Base-by-base conservation (phyloP, 257 asterid species). In the Capsicum rhomboideum region DNA sequence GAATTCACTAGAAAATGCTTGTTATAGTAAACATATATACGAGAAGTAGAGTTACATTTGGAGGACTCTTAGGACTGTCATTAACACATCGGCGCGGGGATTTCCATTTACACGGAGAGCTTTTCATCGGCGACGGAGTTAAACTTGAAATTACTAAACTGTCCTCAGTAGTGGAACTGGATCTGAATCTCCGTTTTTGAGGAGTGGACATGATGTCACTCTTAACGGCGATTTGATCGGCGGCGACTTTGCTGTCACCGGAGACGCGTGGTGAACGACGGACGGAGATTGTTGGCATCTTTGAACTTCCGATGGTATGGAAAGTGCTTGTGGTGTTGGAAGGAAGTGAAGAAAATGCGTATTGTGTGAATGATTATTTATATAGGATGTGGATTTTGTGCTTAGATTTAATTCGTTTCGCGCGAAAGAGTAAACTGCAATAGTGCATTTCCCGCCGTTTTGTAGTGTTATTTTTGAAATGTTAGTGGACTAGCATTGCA, bases 231-330 rank as follows among this genome's bases (percentile, higher is more conserved):
- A 75, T 78, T 75, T 64, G 88, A 82, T 85, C 90, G 21, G 63
- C 90, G 28, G 63, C 63, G 40, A 75, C 84, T 31, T 18, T 52
- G 31, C 10, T 67, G 21, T 54, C 79, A 31, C 44, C 75, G 79
- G 86, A 58, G 37, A 59, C 42, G 34, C 83, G 86, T 23, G 92
- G 81, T 21, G 89, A 58, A 79, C 91, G 89, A 64, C 88, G 86
- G 54, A 86, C 56, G 59, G 90, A 91, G 64, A 93, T 86, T 34
- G 91, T 83, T 79, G 97, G 93, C 98, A 93, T 93, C 55, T 84
- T 26, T 83, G 44, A 63, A 13, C 31, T 31, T 34, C 34, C 66
- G 84, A 4, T 16, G 50, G n/a, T 31, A 10, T 29, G 40, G 67
- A 4, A 18, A 9, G 40, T 23, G 14, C n/a, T 46, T n/a, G 56